These are phyloP conservation scores for Gossypium gossypioides DNA, from an alignment of 441 rosid species.

Conservation along the genomic window DNA sequence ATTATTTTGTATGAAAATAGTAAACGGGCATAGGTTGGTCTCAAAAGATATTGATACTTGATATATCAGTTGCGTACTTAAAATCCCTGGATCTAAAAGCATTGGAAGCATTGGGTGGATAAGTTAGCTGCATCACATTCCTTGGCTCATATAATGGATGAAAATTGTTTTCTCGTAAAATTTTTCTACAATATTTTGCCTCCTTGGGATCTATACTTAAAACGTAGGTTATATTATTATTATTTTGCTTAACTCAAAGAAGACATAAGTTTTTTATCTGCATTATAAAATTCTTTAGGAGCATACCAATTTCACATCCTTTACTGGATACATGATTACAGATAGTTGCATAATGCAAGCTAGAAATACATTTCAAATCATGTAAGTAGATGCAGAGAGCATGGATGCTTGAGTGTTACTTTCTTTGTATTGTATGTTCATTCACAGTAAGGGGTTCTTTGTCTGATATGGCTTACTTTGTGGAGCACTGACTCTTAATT, in stretches of 20 bases:
- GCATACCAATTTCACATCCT: not conserved
- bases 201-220: too few species aligned
- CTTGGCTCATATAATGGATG: not conserved
- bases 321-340: not conserved
- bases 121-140: not conserved
- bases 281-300: not conserved
- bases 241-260: not conserved
- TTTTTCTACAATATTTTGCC: too few species aligned
- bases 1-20: not conserved
- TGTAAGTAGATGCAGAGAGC: not conserved
- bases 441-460: not conserved
- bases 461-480: constrained; percentile 7
- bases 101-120: not conserved
- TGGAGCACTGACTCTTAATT: constrained; percentile 13
- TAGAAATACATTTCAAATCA: not conserved
- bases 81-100: not conserved
- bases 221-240: too few species aligned
- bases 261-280: not conserved
- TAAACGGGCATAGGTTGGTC: not conserved
- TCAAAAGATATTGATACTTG: not conserved
- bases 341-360: not conserved
- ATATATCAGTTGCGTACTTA: not conserved
- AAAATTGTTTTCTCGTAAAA: too few species aligned
- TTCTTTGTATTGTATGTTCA: not conserved
- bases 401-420: not conserved